A percentile compares a stretch with the other conserved stretches of the same genome.
These are phyloP conservation scores for Agaricus subrufescens DNA, from an alignment of 768 basidiomycete genomes.

Conservation along the genomic window DNA sequence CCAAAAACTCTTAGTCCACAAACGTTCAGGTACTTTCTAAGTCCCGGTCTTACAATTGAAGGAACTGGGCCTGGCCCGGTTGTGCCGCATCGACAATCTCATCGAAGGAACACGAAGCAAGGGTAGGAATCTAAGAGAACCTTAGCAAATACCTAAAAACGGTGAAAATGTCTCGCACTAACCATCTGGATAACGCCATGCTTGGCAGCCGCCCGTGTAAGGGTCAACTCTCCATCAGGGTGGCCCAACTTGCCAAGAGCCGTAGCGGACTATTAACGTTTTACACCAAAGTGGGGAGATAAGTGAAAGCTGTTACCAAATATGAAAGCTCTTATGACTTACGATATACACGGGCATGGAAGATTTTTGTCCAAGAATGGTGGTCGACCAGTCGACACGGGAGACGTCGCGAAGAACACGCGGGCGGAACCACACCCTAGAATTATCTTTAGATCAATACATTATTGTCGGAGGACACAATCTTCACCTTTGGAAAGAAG, in stretches of 20 bases:
- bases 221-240: conserved; percentile 88
- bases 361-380: conserved; percentile 71
- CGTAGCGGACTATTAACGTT: conserved; percentile 51
- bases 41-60: conserved; percentile 61
- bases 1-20: neutral
- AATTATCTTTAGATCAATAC: neutral
- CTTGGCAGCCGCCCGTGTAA: conserved; percentile 86
- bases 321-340: conserved; percentile 12
- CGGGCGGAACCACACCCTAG: conserved; percentile 86
- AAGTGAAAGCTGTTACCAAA: neutral
- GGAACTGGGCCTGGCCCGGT: conserved; percentile 76
- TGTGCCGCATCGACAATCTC: conserved; percentile 84
- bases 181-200: conserved; percentile 50
- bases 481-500: conserved; percentile 79
- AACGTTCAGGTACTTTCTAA: neutral
- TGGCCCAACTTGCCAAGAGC: conserved; percentile 95
- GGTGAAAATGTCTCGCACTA: neutral
- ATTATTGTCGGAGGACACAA: neutral
- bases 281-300: neutral
- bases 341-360: conserved; percentile 67
- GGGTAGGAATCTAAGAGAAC: conserved; percentile 75
- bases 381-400: conserved; percentile 77
- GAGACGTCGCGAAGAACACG: conserved; percentile 86
- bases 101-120: conserved; percentile 94
- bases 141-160: neutral